These are phyloP conservation scores for Pseudogymnoascus sp. DNA, from an alignment of 2,329 filamentous ascomycete species.

Conservation along the genomic window DNA sequence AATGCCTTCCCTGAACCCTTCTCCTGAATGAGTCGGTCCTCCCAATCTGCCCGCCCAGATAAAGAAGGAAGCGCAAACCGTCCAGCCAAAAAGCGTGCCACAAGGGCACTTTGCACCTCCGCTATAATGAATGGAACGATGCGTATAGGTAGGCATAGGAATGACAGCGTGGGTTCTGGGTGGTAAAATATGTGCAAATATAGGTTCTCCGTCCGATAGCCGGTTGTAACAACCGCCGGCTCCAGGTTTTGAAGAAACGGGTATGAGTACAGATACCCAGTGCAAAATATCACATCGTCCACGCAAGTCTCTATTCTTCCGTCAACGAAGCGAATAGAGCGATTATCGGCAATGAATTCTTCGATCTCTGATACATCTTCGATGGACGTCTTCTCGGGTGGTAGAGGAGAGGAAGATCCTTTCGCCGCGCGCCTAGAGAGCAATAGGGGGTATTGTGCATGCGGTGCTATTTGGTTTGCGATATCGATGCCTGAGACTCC, in stretches of 20 bases:
- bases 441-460: conserved; percentile 44
- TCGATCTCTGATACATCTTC: conserved; percentile 40
- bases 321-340: conserved; percentile 60
- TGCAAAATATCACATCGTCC: conserved; percentile 78
- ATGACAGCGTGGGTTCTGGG: conserved; percentile 68
- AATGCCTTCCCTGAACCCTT: conserved; percentile 40
- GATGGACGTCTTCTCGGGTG: conserved; percentile 18
- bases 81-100: conserved; percentile 72
- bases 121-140: conserved; percentile 82
- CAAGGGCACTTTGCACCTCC: conserved; percentile 70
- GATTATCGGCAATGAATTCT: conserved; percentile 45
- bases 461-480: conserved; percentile 61
- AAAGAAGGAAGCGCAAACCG: conserved; percentile 55
- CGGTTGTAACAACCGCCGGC: conserved; percentile 56
- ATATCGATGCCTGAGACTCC: conserved; percentile 82
- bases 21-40: conserved; percentile 35
- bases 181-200: conserved; percentile 77
- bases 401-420: conserved; percentile 31
- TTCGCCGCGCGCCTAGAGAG: conserved; percentile 23
- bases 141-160: conserved; percentile 68
- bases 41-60: conserved; percentile 64
- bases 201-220: conserved; percentile 61
- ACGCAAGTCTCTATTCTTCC: conserved; percentile 58
- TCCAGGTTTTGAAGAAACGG: conserved; percentile 55
- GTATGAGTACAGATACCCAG: conserved; percentile 79